Evolutionary conservation across 768 basidiomycete species (phyloP).

Genomic region (Lepiota venenata): DNA sequence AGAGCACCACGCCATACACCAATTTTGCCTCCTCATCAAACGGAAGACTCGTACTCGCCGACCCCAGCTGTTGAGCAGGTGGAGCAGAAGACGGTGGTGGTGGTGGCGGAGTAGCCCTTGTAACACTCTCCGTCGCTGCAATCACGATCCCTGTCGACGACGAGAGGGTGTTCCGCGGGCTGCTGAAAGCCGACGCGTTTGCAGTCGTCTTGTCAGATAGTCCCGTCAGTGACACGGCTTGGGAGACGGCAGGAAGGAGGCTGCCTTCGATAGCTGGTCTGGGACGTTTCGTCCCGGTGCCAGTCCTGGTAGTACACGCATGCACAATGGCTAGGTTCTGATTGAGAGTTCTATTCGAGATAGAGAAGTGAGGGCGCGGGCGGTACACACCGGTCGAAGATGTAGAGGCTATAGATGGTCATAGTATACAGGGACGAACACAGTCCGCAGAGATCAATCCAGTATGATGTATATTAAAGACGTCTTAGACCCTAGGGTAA

Average conservation of each 20-base stretch:
- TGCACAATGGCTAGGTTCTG: constrained; percentile 68
- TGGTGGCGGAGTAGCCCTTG: constrained; percentile 29
- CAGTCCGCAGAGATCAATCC: not conserved
- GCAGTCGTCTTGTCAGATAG: constrained; percentile 29
- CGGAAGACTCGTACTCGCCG: constrained; percentile 58
- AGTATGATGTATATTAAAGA: not conserved
- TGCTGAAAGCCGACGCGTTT: constrained; percentile 39
- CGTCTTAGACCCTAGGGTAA: constrained; percentile 1
- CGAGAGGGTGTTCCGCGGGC: constrained; percentile 65
- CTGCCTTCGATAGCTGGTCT: constrained; percentile 71
- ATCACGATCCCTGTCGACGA: constrained; percentile 67
- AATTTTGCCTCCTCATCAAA: constrained; percentile 98
- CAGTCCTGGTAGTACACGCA: constrained; percentile 97
- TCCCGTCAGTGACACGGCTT: constrained; percentile 43
- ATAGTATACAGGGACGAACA: constrained; percentile 31
- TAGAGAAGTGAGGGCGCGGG: not conserved
- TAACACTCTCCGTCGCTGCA: constrained; percentile 45
- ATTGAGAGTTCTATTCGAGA: not conserved
- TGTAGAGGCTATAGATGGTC: constrained; percentile 92
- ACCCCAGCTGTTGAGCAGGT: constrained; percentile 24
- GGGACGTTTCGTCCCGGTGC: constrained; percentile 75
- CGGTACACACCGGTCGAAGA: constrained; percentile 76
- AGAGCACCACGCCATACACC: constrained; percentile 93
- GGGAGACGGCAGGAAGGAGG: constrained; percentile 78
- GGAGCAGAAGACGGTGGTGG: constrained; percentile 31